Evolutionary conservation across 1,284 basidiomycete genomes (phyloP), one percentile per base, ranked within the genome.

Genomic region (Cystobasidium sp.): DNA sequence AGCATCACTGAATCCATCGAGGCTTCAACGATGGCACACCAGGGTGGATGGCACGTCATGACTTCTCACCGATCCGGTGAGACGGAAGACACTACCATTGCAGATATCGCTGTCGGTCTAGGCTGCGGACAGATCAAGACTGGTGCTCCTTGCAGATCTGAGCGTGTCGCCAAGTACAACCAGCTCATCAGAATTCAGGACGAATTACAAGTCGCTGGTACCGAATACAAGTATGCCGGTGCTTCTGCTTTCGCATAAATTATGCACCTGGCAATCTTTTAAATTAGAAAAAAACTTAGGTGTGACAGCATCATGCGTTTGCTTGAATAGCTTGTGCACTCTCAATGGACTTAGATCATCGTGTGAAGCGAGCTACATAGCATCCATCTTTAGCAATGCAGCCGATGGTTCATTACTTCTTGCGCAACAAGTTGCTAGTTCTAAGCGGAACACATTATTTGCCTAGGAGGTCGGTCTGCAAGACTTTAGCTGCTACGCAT

Each of bases 61-160:
- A 92, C 97, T 83, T 98, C 95, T 77, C 97, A 99, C 89, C 94
- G 97, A 80, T 94, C 91, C 78, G 96, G 96, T 83, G 95, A 98
- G 79, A 83, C 82, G 56, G 81, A 83, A 81, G 82, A 77, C 85
- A 96, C 93, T 75, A 89, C 96, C 84, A 99, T 99, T 81, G 93
- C 97, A 78, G 96, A 99, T 85, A 90, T 99, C 78, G 90, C 90
- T 77, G 94, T 99, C 79, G 97, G 91, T 75, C 93, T 98, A 80
- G 92, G 92, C 78, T 88, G 74, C 49, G 95, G 95, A 79, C 92
- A 97, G 85, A 97, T 97, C 88, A 98, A 99, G 90, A 96, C 96
- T 72, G 96, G 96, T 86, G 94, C 94, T 59, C 94, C 94, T 43
- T 93, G 93, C 78, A 37, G 55, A 53, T 69, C 79, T 24, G 81